Conservation (phyloP, 495 filamentous ascomycete genomes). For the Parmelia sp. region DNA sequence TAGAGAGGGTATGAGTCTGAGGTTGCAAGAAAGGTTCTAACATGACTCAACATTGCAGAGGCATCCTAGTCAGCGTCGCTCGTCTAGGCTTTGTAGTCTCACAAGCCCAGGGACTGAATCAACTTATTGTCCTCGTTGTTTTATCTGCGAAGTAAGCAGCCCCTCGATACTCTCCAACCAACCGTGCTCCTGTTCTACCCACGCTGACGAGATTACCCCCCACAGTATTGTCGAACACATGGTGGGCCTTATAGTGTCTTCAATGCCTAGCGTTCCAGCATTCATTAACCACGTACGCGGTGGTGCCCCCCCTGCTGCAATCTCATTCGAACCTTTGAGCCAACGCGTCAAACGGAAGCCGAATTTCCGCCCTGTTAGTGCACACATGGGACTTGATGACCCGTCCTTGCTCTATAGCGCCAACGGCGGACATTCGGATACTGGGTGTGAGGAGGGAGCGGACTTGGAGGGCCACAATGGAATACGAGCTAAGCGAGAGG, state of each 20-base stretch:
- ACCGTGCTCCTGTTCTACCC: neutral
- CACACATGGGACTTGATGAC: neutral
- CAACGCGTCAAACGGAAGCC: neutral
- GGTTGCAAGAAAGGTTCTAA: neutral
- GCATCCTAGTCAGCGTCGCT: conserved; percentile 20
- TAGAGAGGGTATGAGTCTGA: neutral
- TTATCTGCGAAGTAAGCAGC: conserved; percentile 16
- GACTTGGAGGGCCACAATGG: neutral
- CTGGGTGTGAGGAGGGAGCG: neutral
- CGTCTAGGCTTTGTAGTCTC: conserved; percentile 20
- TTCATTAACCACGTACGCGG: conserved; percentile 20
- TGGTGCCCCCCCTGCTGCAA: neutral
- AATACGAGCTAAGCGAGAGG: neutral
- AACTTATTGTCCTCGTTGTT: conserved; percentile 20
- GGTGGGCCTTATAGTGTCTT: conserved; percentile 25
- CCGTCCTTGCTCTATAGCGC: neutral
- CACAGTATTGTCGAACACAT: conserved; percentile 25
- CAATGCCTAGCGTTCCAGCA: conserved; percentile 27
- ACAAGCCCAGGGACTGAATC: conserved; percentile 17
- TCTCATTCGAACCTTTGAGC: neutral
- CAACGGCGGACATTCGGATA: too few relatives aligned
- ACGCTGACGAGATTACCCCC: neutral
- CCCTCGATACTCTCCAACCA: neutral
- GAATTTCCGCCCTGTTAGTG: neutral
- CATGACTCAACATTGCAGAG: conserved; percentile 6